Conservation (phyloP, 352 stramenopile genomes). For the Phytophthora sansomeana region DNA sequence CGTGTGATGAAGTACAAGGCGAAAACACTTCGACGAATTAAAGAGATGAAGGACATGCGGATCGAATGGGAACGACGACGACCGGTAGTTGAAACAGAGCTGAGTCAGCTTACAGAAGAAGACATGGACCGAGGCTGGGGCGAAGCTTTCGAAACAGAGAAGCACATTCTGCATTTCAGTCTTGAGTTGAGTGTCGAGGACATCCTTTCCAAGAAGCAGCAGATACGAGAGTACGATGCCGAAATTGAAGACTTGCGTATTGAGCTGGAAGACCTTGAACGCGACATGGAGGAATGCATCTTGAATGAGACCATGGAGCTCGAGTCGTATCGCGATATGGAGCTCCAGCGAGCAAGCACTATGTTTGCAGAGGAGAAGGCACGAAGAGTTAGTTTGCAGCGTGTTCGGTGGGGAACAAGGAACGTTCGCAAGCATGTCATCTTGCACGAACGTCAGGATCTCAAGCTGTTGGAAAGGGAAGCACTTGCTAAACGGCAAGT, state of each 20-base stretch:
- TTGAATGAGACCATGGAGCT: constrained; percentile 72
- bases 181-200: constrained; percentile 83
- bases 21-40: constrained; percentile 72
- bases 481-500: constrained; percentile 51
- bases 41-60: constrained; percentile 80
- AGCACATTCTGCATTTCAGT: constrained; percentile 72
- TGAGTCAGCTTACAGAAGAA: constrained; percentile 67
- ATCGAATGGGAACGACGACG: constrained; percentile 85
- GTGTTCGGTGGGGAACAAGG: constrained; percentile 70
- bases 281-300: constrained; percentile 75
- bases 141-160: constrained; percentile 82
- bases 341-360: constrained; percentile 49
- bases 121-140: constrained; percentile 81
- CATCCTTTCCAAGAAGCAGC: constrained; percentile 63
- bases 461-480: constrained; percentile 41
- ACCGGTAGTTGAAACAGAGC: constrained; percentile 76
- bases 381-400: constrained; percentile 55
- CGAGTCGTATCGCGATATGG: constrained; percentile 63
- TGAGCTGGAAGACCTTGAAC: constrained; percentile 84
- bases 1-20: constrained; percentile 80
- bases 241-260: constrained; percentile 77
- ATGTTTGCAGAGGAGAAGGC: constrained; percentile 55
- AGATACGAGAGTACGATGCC: constrained; percentile 73
- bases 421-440: constrained; percentile 69
- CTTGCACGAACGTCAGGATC: constrained; percentile 47